Evolutionary conservation across 1,284 basidiomycete genomes (phyloP).

Genomic region (Fomitopsis pinicola): DNA sequence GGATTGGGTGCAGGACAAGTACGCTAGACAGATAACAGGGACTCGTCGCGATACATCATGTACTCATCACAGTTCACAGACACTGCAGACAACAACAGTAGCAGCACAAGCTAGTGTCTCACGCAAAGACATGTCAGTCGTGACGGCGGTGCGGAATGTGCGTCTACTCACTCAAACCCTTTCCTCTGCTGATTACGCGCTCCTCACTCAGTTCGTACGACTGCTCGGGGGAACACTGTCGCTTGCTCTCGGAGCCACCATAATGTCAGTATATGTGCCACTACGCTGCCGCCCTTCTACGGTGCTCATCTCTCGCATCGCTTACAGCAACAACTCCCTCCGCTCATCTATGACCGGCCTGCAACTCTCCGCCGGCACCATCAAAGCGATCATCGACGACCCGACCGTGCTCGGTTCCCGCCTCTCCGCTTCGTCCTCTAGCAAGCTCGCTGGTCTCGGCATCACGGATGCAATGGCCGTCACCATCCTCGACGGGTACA

Average conservation of each 20-base stretch:
- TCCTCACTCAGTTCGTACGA: constrained; percentile 49
- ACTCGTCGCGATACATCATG: too few species aligned
- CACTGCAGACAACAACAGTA: constrained; percentile 59
- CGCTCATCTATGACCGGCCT: constrained; percentile 36
- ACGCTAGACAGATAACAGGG: constrained; percentile 4
- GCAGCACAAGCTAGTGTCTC: constrained; percentile 69
- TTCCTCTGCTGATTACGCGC: background rate
- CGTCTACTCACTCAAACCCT: constrained; percentile 10
- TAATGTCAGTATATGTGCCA: constrained; percentile 35
- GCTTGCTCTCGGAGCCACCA: constrained; percentile 56
- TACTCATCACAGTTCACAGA: constrained; percentile 28
- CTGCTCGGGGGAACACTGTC: constrained; percentile 60
- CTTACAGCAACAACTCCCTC: constrained; percentile 50
- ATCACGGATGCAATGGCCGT: constrained; percentile 34
- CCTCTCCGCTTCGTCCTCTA: constrained; percentile 24
- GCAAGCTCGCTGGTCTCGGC: constrained; percentile 28
- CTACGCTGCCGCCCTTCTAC: background rate
- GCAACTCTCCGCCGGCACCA: constrained; percentile 30
- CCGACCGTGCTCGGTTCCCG: constrained; percentile 41
- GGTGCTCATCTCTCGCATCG: background rate
- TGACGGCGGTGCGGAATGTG: constrained; percentile 66
- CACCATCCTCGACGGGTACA: constrained; percentile 51
- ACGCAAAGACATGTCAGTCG: constrained; percentile 64
- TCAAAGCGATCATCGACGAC: constrained; percentile 42
- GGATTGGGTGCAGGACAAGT: constrained; percentile 68